Percentiles rank a stretch among this genome's conserved stretches.
phyloP scores from a whole-genome alignment of 2,329 filamentous ascomycete genomes.

The Salinomyces thailandicus region DNA sequence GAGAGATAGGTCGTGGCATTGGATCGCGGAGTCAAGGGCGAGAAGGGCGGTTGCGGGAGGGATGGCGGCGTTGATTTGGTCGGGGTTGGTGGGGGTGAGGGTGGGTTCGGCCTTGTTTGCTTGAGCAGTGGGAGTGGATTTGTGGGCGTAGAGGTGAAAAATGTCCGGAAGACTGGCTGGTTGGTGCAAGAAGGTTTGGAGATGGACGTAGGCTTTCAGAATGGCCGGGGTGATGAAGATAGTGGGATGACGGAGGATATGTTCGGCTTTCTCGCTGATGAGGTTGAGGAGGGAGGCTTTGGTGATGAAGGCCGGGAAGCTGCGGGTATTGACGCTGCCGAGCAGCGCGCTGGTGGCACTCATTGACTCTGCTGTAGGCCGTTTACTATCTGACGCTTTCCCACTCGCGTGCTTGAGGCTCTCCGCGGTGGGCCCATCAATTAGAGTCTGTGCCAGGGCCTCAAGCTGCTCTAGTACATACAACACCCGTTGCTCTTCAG shows the following conservation, averaged over 20 bases:
- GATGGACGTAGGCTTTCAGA: conserved; percentile 62
- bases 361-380: conserved; percentile 1
- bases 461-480: conserved; percentile 26
- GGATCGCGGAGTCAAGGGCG: conserved; percentile 71
- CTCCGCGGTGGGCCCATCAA: conserved; percentile 13
- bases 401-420: neutral
- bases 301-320: conserved; percentile 23
- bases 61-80: conserved; percentile 55
- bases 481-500: conserved; percentile 21
- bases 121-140: conserved; percentile 48
- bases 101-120: conserved; percentile 41
- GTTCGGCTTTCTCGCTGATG: conserved; percentile 51
- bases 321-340: conserved; percentile 32
- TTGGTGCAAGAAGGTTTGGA: conserved; percentile 62
- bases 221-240: conserved; percentile 69
- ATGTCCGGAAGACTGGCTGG: conserved; percentile 69
- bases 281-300: conserved; percentile 30
- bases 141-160: conserved; percentile 73
- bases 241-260: conserved; percentile 60
- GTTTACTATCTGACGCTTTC: neutral
- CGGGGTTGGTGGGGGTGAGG: conserved; percentile 54
- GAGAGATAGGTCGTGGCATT: conserved; percentile 64
- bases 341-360: conserved; percentile 47
- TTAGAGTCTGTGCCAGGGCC: conserved; percentile 16
- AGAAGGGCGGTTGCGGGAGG: conserved; percentile 57